These are phyloP conservation scores for Ophiostoma ulmi DNA, from an alignment of 2,329 filamentous ascomycete genomes.

Conservation along the genomic window DNA sequence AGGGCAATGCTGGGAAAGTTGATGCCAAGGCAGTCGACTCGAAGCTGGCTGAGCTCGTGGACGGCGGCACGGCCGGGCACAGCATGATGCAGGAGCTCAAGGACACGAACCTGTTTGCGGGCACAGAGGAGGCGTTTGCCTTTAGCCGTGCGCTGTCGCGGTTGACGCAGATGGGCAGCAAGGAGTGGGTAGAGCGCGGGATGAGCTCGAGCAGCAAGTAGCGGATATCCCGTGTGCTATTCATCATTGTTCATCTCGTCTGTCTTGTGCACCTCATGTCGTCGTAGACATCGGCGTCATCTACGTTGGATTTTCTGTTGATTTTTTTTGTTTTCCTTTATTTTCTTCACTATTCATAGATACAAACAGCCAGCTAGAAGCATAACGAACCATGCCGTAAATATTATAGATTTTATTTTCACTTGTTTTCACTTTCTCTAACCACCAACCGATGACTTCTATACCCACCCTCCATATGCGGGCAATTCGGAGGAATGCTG, in stretches of 20 bases:
- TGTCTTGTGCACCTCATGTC: background rate
- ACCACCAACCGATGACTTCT: too few species aligned
- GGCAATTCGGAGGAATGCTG: background rate
- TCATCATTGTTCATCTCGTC: too few species aligned
- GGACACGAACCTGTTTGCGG: constrained; percentile 79
- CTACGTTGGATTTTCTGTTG: background rate
- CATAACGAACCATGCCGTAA: constrained; percentile 47
- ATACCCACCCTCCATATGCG: background rate
- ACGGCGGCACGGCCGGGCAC: constrained; percentile 66
- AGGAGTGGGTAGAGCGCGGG: constrained; percentile 87
- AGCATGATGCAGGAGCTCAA: constrained; percentile 75
- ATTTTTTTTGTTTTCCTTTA: background rate
- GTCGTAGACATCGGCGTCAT: background rate
- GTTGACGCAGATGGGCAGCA: constrained; percentile 86
- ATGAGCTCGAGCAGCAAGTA: constrained; percentile 54
- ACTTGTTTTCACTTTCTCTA: too few species aligned
- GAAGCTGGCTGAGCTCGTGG: constrained; percentile 74
- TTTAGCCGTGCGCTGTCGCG: constrained; percentile 84
- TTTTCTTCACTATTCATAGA: background rate
- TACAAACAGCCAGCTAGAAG: constrained; percentile 46
- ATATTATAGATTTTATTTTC: background rate
- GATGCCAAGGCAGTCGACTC: constrained; percentile 49
- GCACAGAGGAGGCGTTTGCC: constrained; percentile 93
- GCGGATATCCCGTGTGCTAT: background rate
- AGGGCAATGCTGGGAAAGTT: constrained; percentile 33